A percentile compares a stretch with the other conserved stretches of the same genome.
Conservation (phyloP, 768 basidiomycete genomes). For the Agrocybe pediades region DNA sequence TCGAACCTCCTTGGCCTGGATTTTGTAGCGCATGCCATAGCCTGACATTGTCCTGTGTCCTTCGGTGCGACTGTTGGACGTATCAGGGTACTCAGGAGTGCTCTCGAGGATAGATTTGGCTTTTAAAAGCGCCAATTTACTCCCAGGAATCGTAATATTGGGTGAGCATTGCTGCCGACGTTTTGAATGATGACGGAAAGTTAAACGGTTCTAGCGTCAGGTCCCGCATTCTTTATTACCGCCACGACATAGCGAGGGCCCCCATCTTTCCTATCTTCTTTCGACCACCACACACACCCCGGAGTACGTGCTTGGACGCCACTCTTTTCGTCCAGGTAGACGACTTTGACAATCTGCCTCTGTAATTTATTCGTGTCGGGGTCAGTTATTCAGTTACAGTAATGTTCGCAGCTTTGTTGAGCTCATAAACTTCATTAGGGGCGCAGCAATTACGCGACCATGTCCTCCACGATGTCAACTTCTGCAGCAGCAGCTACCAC, state of each 20-base stretch:
- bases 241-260: constrained; percentile 4
- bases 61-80: background rate
- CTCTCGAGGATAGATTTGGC: background rate
- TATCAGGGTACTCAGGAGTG: background rate
- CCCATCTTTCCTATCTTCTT: constrained; percentile 8
- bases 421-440: background rate
- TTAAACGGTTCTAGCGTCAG: background rate
- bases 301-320: constrained; percentile 25
- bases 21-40: too few species aligned
- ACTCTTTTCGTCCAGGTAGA: constrained; percentile 32
- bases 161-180: background rate
- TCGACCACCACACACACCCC: constrained; percentile 7
- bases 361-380: too few species aligned
- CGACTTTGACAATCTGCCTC: background rate
- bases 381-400: too few species aligned
- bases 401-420: too few species aligned
- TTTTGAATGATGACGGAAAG: background rate
- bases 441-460: constrained; percentile 7
- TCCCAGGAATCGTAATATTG: background rate
- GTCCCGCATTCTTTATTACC: background rate
- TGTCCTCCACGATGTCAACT: constrained; percentile 10
- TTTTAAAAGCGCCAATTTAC: background rate
- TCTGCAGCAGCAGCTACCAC: constrained; percentile 10
- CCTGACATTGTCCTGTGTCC: background rate
- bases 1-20: too few species aligned